Conservation (phyloP, 1,139 yeast genomes). For the Pichiaceae sp. region DNA sequence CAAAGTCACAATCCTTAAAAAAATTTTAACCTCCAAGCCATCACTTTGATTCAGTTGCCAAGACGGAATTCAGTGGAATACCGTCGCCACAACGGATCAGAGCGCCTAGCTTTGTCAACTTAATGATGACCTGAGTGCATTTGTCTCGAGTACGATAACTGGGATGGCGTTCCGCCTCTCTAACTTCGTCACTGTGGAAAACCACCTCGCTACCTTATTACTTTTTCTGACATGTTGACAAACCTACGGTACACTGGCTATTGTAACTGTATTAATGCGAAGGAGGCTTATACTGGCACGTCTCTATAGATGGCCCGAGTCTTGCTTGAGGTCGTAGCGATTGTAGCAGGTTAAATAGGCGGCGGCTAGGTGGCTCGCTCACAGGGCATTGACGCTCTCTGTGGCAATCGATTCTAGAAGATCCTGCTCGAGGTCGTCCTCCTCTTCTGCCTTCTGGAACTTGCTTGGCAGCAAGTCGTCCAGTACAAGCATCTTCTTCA, state of each 20-base stretch:
- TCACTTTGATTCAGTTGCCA: no score
- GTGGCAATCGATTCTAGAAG: constrained; percentile 27
- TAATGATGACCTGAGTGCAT: constrained; percentile 86
- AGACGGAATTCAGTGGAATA: background rate
- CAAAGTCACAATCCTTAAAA: background rate
- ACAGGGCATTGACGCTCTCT: background rate
- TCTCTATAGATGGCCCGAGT: no score
- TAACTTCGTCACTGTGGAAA: constrained; percentile 75
- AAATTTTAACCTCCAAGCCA: background rate
- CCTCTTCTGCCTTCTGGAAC: constrained; percentile 36
- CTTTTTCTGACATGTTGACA: background rate
- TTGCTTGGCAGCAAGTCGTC: constrained; percentile 54
- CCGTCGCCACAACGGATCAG: background rate
- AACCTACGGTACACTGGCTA: no score
- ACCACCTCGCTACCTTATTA: constrained; percentile 53
- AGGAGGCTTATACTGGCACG: no score
- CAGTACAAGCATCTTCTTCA: constrained; percentile 60
- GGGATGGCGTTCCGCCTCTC: constrained; percentile 21
- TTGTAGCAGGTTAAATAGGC: no score
- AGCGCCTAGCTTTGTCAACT: background rate
- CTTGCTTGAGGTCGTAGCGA: no score
- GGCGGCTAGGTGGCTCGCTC: no score
- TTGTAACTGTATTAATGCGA: no score
- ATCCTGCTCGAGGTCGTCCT: constrained; percentile 26
- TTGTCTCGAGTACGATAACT: constrained; percentile 78